Conservation (phyloP, 140 eudicot species). For the Artemisia princeps region DNA sequence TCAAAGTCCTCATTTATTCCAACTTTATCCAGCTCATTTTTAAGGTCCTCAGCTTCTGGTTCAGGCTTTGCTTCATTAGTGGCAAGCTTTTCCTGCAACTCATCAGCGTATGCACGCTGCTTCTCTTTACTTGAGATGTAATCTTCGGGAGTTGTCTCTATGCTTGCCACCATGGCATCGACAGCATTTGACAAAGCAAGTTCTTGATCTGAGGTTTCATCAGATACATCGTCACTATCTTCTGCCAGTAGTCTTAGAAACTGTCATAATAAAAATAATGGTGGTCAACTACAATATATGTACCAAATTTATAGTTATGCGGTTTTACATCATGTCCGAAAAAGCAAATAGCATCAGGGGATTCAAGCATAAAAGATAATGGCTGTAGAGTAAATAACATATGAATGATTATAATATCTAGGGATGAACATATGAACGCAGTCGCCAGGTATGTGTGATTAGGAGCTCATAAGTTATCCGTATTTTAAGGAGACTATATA, state of each 20-base stretch:
- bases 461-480: neutral
- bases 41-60: conserved; percentile 15
- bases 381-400: no score
- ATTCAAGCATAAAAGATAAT: no score
- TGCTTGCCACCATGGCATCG: conserved; percentile 66
- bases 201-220: conserved; percentile 58
- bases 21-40: conserved; percentile 19
- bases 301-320: no score
- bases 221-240: conserved; percentile 48
- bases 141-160: conserved; percentile 44
- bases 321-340: no score
- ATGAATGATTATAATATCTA: no score
- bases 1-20: conserved; percentile 4
- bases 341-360: neutral
- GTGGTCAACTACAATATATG: conserved; percentile 5
- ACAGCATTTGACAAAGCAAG: conserved; percentile 69
- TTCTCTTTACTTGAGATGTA: conserved; percentile 46
- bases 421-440: no score
- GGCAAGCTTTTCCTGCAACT: conserved; percentile 56
- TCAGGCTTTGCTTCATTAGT: conserved; percentile 40
- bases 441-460: no score
- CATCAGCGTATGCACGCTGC: conserved; percentile 69
- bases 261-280: conserved; percentile 33
- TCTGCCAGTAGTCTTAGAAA: conserved; percentile 67
- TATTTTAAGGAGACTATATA: neutral